Evolutionary conservation across 768 basidiomycete genomes (phyloP).

Genomic region (Hemileccinum rubropunctum): DNA sequence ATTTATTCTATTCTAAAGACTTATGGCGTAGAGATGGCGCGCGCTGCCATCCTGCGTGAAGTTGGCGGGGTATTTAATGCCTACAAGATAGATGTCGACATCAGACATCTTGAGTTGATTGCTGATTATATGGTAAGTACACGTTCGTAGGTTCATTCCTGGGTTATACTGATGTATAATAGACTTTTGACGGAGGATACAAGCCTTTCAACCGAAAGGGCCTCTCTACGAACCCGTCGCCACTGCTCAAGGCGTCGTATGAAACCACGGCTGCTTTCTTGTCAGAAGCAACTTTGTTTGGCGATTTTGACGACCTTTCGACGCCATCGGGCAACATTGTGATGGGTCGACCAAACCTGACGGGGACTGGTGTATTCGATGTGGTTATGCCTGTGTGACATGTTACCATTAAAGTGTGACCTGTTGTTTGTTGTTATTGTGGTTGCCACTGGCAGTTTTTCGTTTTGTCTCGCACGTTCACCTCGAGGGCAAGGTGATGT

Average conservation of each 20-base stretch:
- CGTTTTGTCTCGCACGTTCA: conserved; percentile 4
- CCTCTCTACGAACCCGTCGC: conserved; percentile 90
- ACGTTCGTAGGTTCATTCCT: neutral
- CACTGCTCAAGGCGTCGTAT: conserved; percentile 94
- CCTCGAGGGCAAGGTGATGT: conserved; percentile 26
- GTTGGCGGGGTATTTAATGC: conserved; percentile 89
- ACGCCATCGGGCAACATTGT: conserved; percentile 93
- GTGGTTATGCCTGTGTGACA: conserved; percentile 55
- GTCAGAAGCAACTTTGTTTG: conserved; percentile 90
- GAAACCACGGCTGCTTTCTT: conserved; percentile 94
- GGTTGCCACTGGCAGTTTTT: conserved; percentile 15
- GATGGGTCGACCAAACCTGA: conserved; percentile 77
- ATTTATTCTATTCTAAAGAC: conserved; percentile 88
- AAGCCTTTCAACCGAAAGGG: conserved; percentile 98
- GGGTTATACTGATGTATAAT: neutral
- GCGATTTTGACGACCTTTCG: conserved; percentile 91
- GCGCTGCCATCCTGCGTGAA: conserved; percentile 86
- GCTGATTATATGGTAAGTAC: conserved; percentile 95
- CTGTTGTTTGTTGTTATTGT: conserved; percentile 26
- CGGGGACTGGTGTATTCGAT: conserved; percentile 96
- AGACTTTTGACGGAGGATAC: conserved; percentile 98
- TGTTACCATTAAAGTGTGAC: conserved; percentile 9
- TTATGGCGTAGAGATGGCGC: conserved; percentile 97
- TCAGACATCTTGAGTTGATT: conserved; percentile 91
- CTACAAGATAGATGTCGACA: conserved; percentile 95